Evolutionary conservation across 176 grass and related monocot species (phyloP), one percentile per base, ranked within the genome.

Genomic region (Pontederia crassipes): DNA sequence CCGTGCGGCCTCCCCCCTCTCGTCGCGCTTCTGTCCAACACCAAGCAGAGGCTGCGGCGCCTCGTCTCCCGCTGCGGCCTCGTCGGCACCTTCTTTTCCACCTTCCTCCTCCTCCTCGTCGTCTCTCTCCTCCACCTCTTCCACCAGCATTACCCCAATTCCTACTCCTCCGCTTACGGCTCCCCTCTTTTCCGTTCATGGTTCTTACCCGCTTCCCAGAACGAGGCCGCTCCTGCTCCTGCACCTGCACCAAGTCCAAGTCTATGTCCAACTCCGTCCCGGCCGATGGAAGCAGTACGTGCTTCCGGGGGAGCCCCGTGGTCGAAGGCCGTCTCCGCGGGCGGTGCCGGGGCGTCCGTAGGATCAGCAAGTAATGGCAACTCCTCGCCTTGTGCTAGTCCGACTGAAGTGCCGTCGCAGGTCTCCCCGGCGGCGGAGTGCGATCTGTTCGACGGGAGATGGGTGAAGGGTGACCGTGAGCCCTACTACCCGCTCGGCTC

Each of bases 391-490:
- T 40, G 52, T 69, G 61, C 35, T 24, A 24, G 20, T 52, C 53
- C 49, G 10, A 17, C 17, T 48, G 32, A 64, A 67, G 52, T 2
- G 49, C 62, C 27, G 48, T 8, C 7, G 32, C 26, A 26, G 52
- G 10, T 40, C 14, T 47, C 45, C 28, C 58, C 51, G 16, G 57
- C 20, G 20, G 20, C 47, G 26, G 46, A 45, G 27, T 91, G 93
- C 54, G 84, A 97, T 54, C 70, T 91, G 71, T 91, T 83, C 69
- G 59, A 55, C 61, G 87, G 93, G 11, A 57, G 75, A 45, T 98
- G 93, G 93, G 84, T 88, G 68, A 80, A 73, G 75, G 93, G 88
- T 67, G 87, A 88, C 28, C 63, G 66, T 55, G 59, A 68, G 11
- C 77, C 81, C 2, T 57, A 65, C 62, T 92, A 83, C 71, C 79